Base-by-base conservation (phyloP, 345 rosid genomes). In the Hibiscus tridactylites region DNA sequence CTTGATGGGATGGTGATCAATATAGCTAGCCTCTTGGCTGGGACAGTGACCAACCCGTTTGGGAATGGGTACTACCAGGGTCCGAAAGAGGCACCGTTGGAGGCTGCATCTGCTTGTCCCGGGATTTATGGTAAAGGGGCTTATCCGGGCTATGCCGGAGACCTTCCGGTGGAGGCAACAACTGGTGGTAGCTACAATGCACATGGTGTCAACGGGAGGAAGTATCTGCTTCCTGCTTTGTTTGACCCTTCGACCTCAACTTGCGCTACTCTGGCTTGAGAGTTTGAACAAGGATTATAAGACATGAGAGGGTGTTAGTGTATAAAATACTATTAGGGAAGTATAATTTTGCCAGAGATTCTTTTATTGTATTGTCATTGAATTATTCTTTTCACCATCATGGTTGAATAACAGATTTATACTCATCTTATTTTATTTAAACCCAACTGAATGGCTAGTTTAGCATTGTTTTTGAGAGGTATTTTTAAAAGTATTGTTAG, bases 151-250 rank as follows among this genome's bases (percentile, higher is more conserved):
- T 90, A 86, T 61, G 89, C 96, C 0, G 98, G 96, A 0, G 67
- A 87, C 68, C 59, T 90, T 8, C 50, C 89, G 58, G 82, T 82
- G 58, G 98, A 92, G 68, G 1, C 84, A 0, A 74, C 84, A 1
- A 87, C 88, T 26, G 95, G 95, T 52, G 95, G 87, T 54, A 88
- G 96, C 81, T 92, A 84, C 65, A 92, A 90, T 68, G 95, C 96
- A 1, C 16, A 80, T 61, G 97, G 98, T 61, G 81, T 70, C 21
- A 85, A 83, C 73, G 95, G 91, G 24, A 84, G 96, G 78, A 90
- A 88, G 76, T 89, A 79, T 61, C 70, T 92, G 81, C 85, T 92
- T 13, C 97, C 97, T n/a, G 96, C 94, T 70, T 63, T 92, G 67
- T 85, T 75, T 57, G 96, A 92, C 76, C 97, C 91, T 33, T 68